Conservation (phyloP, 352 stramenopile genomes). For the Globisporangium nagaii region DNA sequence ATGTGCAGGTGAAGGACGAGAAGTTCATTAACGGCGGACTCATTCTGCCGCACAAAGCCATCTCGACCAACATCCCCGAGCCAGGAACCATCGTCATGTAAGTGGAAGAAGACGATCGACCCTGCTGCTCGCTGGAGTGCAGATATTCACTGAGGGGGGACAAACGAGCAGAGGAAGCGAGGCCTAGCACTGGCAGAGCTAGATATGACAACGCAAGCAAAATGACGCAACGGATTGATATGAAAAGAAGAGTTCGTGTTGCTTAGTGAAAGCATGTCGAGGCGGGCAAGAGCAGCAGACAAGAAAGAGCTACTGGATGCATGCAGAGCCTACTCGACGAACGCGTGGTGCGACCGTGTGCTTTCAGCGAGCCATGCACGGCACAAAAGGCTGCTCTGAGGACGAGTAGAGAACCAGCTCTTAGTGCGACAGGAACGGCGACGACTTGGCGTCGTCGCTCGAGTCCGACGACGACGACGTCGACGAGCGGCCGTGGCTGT, state of each 20-base stretch:
- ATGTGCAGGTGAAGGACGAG: conserved; percentile 86
- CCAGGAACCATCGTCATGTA: conserved; percentile 88
- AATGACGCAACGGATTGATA: too few species aligned
- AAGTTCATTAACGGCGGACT: conserved; percentile 87
- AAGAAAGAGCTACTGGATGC: neutral
- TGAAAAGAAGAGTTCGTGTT: neutral
- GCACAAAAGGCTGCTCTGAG: too few species aligned
- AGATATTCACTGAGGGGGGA: too few species aligned
- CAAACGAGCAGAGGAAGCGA: neutral
- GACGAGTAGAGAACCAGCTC: too few species aligned
- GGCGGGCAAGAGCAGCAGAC: too few species aligned
- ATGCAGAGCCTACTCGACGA: neutral
- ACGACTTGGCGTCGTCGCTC: conserved; percentile 20
- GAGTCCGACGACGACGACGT: conserved; percentile 52
- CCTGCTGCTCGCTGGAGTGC: too few species aligned
- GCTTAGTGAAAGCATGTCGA: neutral
- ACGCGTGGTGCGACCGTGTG: neutral
- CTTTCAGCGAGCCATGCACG: too few species aligned
- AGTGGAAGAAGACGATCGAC: too few species aligned
- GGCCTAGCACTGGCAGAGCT: neutral
- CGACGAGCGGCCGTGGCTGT: conserved; percentile 38
- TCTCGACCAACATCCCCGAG: conserved; percentile 80
- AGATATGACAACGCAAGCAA: too few species aligned
- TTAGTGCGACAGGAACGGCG: conserved; percentile 9
- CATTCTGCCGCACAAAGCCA: conserved; percentile 86